Evolutionary conservation across 768 basidiomycete genomes (phyloP).

Genomic region (Tulasnella sp.): DNA sequence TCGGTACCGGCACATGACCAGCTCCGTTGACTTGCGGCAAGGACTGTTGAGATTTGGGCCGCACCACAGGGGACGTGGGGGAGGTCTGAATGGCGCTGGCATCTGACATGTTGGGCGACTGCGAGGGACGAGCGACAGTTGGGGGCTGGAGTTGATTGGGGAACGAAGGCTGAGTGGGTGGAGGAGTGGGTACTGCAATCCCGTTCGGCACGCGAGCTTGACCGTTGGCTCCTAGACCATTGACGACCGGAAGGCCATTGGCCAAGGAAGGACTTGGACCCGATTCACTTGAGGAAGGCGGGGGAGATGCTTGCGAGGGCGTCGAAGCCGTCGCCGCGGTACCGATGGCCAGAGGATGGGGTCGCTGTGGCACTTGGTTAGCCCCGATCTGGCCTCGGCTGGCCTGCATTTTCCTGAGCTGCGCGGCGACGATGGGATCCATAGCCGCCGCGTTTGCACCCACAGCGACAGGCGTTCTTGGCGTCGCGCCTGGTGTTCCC

Average conservation of each 20-base stretch:
- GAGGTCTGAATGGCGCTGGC: neutral
- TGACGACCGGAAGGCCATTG: slow-evolving; percentile 1
- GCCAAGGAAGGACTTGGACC: neutral
- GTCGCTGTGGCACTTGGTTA: neutral
- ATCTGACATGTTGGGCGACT: slow-evolving; percentile 1
- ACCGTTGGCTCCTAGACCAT: neutral
- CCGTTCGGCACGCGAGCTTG: neutral
- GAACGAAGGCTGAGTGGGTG: neutral
- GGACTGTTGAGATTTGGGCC: slow-evolving; percentile 7
- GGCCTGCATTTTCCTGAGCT: slow-evolving; percentile 7
- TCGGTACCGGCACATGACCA: neutral
- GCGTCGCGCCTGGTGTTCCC: slow-evolving; percentile 1
- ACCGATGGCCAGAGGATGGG: slow-evolving; percentile 1
- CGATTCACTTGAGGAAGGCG: neutral
- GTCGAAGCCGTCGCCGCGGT: neutral
- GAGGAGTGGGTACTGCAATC: neutral
- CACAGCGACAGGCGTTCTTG: neutral
- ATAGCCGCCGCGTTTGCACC: slow-evolving; percentile 1
- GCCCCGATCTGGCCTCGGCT: neutral
- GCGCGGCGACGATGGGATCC: slow-evolving; percentile 8
- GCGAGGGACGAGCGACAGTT: neutral
- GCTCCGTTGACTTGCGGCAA: slow-evolving; percentile 6
- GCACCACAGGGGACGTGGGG: neutral
- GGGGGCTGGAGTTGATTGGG: neutral
- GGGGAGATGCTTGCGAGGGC: neutral